These are phyloP conservation scores for Ceratocystis huliohia DNA, from an alignment of 2,329 filamentous ascomycete species.

Conservation along the genomic window DNA sequence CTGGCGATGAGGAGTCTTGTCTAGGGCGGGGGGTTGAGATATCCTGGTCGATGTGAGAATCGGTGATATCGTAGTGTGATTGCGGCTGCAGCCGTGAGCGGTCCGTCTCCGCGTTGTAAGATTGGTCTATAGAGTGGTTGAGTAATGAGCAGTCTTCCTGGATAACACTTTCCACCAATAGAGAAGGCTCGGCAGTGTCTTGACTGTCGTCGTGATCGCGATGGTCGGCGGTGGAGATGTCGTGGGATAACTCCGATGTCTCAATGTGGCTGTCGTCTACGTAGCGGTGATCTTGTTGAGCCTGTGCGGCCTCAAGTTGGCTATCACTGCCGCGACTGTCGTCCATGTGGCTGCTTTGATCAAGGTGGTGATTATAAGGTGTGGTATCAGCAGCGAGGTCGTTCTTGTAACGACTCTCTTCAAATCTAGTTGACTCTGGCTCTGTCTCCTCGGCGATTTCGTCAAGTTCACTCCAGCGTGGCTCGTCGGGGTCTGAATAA, in stretches of 20 bases:
- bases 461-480: conserved; percentile 16
- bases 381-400: not conserved
- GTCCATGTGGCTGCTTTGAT: conserved; percentile 7
- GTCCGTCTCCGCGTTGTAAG: conserved; percentile 16
- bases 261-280: conserved; percentile 5
- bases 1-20: conserved; percentile 32
- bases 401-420: not conserved
- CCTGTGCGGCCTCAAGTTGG: conserved; percentile 3
- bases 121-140: conserved; percentile 20
- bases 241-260: not conserved
- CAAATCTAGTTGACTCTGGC: conserved; percentile 9
- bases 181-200: not conserved
- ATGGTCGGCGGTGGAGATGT: not conserved
- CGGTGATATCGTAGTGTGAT: conserved; percentile 18
- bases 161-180: conserved; percentile 3
- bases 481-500: conserved; percentile 18
- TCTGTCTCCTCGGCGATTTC: conserved; percentile 18
- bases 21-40: conserved; percentile 10
- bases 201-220: not conserved
- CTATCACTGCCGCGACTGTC: conserved; percentile 12
- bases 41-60: not conserved
- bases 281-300: not conserved
- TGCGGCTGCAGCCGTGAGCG: conserved; percentile 6
- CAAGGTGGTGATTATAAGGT: not conserved
- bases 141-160: conserved; percentile 17